Conservation (phyloP, 2,329 filamentous ascomycete species). For the Ophiocordyceps australis region DNA sequence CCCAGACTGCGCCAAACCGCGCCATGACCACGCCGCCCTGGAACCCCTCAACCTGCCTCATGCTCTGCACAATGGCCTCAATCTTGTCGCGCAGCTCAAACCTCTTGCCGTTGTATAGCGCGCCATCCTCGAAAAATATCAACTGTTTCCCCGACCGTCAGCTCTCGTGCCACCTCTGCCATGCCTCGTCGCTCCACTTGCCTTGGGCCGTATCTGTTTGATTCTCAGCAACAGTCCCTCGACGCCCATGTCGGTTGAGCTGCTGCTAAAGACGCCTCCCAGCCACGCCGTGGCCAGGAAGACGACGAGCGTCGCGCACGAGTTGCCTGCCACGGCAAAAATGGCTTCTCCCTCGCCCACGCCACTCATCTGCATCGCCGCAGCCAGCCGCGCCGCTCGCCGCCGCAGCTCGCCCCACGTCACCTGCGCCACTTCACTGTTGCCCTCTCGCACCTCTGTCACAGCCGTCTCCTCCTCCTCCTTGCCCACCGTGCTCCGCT, state of each 20-base stretch:
- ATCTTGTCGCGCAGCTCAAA: conserved; percentile 61
- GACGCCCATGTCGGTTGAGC: conserved; percentile 69
- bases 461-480: conserved; percentile 53
- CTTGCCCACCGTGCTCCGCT: conserved; percentile 43
- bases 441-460: conserved; percentile 56
- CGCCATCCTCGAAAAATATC: conserved; percentile 69
- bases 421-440: conserved; percentile 31
- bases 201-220: conserved; percentile 55
- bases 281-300: conserved; percentile 53
- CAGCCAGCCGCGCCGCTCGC: conserved; percentile 38
- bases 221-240: conserved; percentile 60
- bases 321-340: conserved; percentile 58
- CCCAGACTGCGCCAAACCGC: conserved; percentile 43
- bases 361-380: conserved; percentile 48
- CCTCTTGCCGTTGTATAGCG: conserved; percentile 63
- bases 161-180: too few relatives aligned
- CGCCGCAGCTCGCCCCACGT: conserved; percentile 50
- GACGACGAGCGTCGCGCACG: conserved; percentile 53
- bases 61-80: conserved; percentile 45
- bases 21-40: conserved; percentile 45
- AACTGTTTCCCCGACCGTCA: too few relatives aligned
- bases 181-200: too few relatives aligned
- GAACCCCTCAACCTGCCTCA: conserved; percentile 43
- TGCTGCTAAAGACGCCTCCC: conserved; percentile 59
- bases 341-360: conserved; percentile 56